These are phyloP conservation scores for Lipomyces sp. DNA, from an alignment of 805 yeast species.

Conservation along the genomic window DNA sequence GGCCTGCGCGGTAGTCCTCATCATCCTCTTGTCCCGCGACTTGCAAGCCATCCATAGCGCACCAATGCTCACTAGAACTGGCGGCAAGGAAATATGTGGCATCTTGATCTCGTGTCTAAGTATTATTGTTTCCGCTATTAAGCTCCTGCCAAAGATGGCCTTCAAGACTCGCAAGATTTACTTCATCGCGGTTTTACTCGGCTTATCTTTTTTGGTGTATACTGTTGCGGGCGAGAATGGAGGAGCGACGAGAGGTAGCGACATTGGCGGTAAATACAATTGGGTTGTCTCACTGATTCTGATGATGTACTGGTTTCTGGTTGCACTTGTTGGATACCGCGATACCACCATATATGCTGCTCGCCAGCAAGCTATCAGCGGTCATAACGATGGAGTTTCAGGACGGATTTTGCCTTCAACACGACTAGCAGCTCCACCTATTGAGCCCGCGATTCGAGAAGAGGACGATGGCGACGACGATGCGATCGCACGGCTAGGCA, in stretches of 20 bases:
- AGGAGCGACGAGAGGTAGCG: background rate
- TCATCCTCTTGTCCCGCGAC: slow-evolving; percentile 12
- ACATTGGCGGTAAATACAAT: slow-evolving; percentile 4
- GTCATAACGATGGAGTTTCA: background rate
- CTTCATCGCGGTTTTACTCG: slow-evolving; percentile 7
- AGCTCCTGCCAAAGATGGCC: slow-evolving; percentile 8
- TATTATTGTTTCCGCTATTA: slow-evolving; percentile 6
- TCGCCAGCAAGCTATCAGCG: background rate
- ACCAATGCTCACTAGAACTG: background rate
- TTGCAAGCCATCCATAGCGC: background rate
- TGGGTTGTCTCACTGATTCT: slow-evolving; percentile 13
- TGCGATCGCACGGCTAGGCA: background rate
- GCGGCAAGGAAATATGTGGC: slow-evolving; percentile 9
- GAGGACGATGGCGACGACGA: background rate
- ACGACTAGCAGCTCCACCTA: background rate
- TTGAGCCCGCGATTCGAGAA: background rate
- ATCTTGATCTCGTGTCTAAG: slow-evolving; percentile 8
- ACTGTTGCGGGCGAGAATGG: slow-evolving; percentile 13
- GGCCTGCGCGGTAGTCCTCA: slow-evolving; percentile 1
- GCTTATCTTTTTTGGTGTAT: slow-evolving; percentile 11
- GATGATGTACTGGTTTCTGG: slow-evolving; percentile 9
- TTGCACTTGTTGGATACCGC: slow-evolving; percentile 4
- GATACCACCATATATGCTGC: background rate
- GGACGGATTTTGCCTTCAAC: background rate
- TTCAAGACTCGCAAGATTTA: slow-evolving; percentile 4